These are phyloP conservation scores for Amanita rimosa DNA, from an alignment of 768 basidiomycete species.

Conservation along the genomic window DNA sequence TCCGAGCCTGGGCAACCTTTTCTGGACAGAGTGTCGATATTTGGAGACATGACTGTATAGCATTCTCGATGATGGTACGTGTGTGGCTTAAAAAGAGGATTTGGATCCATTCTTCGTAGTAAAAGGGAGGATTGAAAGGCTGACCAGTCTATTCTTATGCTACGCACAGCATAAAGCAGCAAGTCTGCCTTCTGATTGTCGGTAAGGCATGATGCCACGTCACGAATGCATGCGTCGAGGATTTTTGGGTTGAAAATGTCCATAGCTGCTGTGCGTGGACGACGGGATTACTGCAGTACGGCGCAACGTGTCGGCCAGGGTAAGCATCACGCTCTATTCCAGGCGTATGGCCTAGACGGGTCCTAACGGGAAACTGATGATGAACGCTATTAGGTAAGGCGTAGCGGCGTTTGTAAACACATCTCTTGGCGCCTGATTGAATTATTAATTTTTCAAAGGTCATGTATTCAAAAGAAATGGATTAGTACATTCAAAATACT, in stretches of 20 bases:
- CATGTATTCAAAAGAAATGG: neutral
- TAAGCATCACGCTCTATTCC: neutral
- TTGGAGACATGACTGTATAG: conserved; percentile 58
- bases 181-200: conserved; percentile 62
- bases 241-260: conserved; percentile 69
- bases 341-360: neutral
- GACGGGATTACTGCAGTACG: neutral
- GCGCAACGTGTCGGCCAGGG: neutral
- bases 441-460: too few species aligned
- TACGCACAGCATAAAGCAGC: conserved; percentile 72
- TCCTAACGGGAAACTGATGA: neutral
- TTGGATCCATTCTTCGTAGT: conserved; percentile 3
- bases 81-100: conserved; percentile 26
- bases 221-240: conserved; percentile 65
- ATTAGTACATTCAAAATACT: neutral
- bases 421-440: too few species aligned
- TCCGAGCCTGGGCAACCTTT: conserved; percentile 46
- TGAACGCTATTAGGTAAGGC: neutral
- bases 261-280: conserved; percentile 21
- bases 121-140: conserved; percentile 13
- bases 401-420: neutral
- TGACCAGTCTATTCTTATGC: conserved; percentile 62
- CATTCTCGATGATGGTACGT: conserved; percentile 61
- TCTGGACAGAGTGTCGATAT: conserved; percentile 39
- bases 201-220: conserved; percentile 44